Base-by-base conservation (phyloP, 768 basidiomycete species). In the Tulasnella sp. region DNA sequence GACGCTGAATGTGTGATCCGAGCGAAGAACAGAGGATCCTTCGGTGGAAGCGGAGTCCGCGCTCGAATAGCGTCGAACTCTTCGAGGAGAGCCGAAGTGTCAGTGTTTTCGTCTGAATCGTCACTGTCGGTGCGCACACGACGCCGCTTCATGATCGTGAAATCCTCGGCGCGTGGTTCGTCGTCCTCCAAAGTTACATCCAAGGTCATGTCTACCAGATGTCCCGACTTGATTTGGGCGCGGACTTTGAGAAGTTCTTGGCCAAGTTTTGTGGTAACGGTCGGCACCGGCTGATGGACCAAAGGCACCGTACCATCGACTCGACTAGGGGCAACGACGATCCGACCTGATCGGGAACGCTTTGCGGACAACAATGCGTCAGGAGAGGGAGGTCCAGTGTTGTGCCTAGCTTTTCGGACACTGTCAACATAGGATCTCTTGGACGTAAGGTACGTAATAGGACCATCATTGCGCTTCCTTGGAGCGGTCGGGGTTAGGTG, bases 271-370 rank as follows among this genome's bases (percentile, higher is more conserved):
- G 75, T 57, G 55, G 75, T 76, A 18, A 39, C 71, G 39, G 16
- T 61, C 18, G 75, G 55, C 29, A 9, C 37, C 11, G 42, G 18
- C 35, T 20, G 67, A 42, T 26, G 5, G 4, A 70, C 77, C 26
- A 57, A 72, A 9, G 75, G 75, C 3, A 57, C 57, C 20, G 55
- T 76, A 9, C 71, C 77, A n/a, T 77, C 71, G 20, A 77, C 67
- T 70, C 71, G 69, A 23, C 44, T 70, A 5, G 77, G 77, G 16
- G 71, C 51, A 11, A 71, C 42, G 18, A 77, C 77, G n/a, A 77
- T 42, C 20, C 77, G 77, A 11, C 77, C 77, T 18, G 77, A 77
- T 15, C 77, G 69, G 10, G 77, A 77, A n/a, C 77, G 77, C 69
- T 77, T 77, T 13, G 55, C 35, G 15, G 40, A 42, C 18, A 51